Base-by-base conservation (phyloP, 2,329 filamentous ascomycete species). In the Fusarium subtropicale region DNA sequence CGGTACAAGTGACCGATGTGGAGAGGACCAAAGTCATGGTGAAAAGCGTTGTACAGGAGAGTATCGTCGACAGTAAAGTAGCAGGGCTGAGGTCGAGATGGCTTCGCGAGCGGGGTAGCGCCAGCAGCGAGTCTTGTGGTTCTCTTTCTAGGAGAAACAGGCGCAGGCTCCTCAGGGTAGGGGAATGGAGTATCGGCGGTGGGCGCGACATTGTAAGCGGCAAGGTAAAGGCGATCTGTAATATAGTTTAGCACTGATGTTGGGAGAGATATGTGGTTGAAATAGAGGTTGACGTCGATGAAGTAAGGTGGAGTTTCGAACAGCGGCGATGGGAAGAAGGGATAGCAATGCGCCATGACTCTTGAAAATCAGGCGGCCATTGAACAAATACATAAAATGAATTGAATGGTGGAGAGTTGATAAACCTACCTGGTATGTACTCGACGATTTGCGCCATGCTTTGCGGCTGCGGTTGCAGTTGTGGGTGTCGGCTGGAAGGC, bases 1-100 rank as follows among this genome's bases (percentile, higher is more conserved):
- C 96, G 89, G 85, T 98, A 99, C 41, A 99, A 84, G 79, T 99
- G 96, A 28, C 96, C 96, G 73, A 99, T 97, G 83, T 99, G 96
- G 63, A 99, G 85, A 76, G 96, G 96, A 75, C 96, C 96, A 80
- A 99, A 99, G 82, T 99, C 96, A 76, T 97, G 94, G 82, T 98
- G 94, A 81, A 99, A 99, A 33, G 95, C 94, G 80, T 99, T 99
- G 86, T 99, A 99, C 47, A 97, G 87, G 45, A 99, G 89, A 41
- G 86, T 91, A 77, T 97, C 93, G 78, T 99, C 96, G 72, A 98
- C 90, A 52, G 93, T 95, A 81, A 99, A 99, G 83, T 98, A 99
- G 78, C 92, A 94, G 1, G 96, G 96, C 57, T 90, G 83, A 71
- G 84, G 57, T 52, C 68, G 60, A 51, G 64, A 68, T 52, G 76